Evolutionary conservation across 225 moss, liverwort and hornwort genomes (phyloP).

Genomic region (Straminergon stramineum): DNA sequence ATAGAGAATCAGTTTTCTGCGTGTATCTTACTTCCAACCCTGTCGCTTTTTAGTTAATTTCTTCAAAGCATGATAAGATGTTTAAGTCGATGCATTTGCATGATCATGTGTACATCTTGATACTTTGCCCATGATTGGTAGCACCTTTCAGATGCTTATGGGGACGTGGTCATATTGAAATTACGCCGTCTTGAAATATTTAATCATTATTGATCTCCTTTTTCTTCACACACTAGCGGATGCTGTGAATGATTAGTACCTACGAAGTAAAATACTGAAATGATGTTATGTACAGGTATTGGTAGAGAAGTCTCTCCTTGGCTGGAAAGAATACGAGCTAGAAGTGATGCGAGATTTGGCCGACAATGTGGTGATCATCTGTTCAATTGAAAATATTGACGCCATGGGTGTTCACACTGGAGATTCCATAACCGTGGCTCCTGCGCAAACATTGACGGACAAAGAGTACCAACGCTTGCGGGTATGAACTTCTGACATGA

Average conservation of each 20-base stretch:
- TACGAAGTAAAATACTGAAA: not conserved
- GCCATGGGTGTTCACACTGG: slow-evolving; percentile 97
- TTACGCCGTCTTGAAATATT: not conserved
- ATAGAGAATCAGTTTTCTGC: not conserved
- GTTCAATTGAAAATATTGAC: slow-evolving; percentile 96
- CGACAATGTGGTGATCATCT: slow-evolving; percentile 95
- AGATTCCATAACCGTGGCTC: slow-evolving; percentile 96
- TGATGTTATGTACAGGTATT: slow-evolving; percentile 28
- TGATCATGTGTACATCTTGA: not conserved
- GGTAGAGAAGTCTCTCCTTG: slow-evolving; percentile 90
- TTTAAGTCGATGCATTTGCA: not conserved
- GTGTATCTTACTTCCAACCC: not conserved
- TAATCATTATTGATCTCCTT: not conserved
- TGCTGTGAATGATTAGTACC: not conserved
- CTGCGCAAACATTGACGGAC: slow-evolving; percentile 90
- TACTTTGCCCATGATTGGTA: not conserved
- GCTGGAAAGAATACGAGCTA: slow-evolving; percentile 98
- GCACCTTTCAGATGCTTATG: not conserved
- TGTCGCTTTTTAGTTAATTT: not conserved
- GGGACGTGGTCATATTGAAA: not conserved
- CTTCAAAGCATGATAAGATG: not conserved
- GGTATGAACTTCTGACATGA: slow-evolving; percentile 11
- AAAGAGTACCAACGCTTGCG: slow-evolving; percentile 94
- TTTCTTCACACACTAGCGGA: not conserved
- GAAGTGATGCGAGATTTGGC: slow-evolving; percentile 98